Conservation (phyloP, 805 yeast genomes). For the Monosporozyma aquatica region DNA sequence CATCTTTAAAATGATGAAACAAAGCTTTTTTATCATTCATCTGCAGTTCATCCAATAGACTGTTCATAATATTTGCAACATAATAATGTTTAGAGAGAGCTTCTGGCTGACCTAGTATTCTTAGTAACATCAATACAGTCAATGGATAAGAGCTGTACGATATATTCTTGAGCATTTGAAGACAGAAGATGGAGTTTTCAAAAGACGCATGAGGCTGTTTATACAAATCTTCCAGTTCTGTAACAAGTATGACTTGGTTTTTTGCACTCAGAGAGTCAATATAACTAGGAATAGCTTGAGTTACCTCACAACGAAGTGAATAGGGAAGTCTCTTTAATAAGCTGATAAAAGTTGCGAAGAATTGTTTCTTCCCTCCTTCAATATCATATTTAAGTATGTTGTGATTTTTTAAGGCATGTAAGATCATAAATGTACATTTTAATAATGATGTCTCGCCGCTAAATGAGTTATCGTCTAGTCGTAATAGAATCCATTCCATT, state of each 20-base stretch:
- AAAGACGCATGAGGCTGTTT: conserved; percentile 17
- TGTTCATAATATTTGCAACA: conserved; percentile 8
- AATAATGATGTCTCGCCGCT: conserved; percentile 31
- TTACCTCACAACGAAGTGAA: conserved; percentile 4
- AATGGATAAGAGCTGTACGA: conserved; percentile 17
- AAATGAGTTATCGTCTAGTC: conserved; percentile 36
- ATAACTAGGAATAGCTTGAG: conserved; percentile 13
- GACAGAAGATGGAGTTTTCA: conserved; percentile 24
- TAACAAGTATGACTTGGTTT: conserved; percentile 24
- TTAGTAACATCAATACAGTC: conserved; percentile 12
- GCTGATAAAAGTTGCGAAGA: conserved; percentile 16
- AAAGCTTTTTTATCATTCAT: conserved; percentile 8
- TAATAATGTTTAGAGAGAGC: conserved; percentile 17
- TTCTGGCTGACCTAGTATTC: conserved; percentile 8
- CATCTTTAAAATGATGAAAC: conserved; percentile 19
- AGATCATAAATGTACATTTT: conserved; percentile 29
- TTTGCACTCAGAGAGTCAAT: conserved; percentile 18
- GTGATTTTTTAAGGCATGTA: conserved; percentile 25
- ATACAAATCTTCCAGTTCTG: conserved; percentile 21
- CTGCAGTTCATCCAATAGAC: conserved; percentile 4
- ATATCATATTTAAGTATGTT: conserved; percentile 15
- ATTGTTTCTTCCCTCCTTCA: conserved; percentile 23
- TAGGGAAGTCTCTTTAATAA: conserved; percentile 15
- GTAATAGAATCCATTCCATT: conserved; percentile 35
- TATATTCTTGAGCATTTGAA: conserved; percentile 15